Evolutionary conservation across 306 rosid genomes (phyloP), one percentile per base, ranked within the genome.

Genomic region (Acmispon strigosus): DNA sequence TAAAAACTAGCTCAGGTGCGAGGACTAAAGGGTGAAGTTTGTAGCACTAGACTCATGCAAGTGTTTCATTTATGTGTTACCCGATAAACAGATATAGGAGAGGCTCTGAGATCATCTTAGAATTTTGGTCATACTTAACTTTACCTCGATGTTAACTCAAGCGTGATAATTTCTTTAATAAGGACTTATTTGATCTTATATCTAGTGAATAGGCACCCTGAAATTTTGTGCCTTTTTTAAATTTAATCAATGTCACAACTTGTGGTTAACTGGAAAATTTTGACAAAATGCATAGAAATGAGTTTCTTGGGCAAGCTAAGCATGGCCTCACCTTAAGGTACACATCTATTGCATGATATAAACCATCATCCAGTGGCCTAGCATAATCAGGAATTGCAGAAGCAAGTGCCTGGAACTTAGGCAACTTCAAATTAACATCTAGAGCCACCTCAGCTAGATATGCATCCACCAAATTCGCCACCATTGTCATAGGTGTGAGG

Each of bases 401-500:
- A 67, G 96, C 97, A 69, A 92, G 89, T 3, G 96, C 82, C 62
- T 82, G 93, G 69, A 92, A 92, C 80, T 89, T 92, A 4, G 87
- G 86, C 63, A 84, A 60, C 84, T 92, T 92, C 70, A 92, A 76
- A 74, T 92, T 89, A 50, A 92, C 97, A 81, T 92, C 97, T 5
- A 85, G 81, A 55, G 96, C 97, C 17, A 87, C 96, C 83, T 89
- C 96, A 57, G 94, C 86, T 67, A 92, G 96, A 80, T 89, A 92
- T 29, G 85, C 82, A 32, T 92, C 97, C 11, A 92, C 76, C 75
- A 92, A 87, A 81, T 71, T 77, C 7, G 94, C 93, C 82, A 89
- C 97, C 80, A 67, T 71, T 39, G 90, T 84, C 72, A 89, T 56
- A 43, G 88, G 85, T 51, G 87, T 78, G 63, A 87, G 42, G 14